These are phyloP conservation scores for Botrytis porri DNA, from an alignment of 2,329 filamentous ascomycete species.

Conservation along the genomic window DNA sequence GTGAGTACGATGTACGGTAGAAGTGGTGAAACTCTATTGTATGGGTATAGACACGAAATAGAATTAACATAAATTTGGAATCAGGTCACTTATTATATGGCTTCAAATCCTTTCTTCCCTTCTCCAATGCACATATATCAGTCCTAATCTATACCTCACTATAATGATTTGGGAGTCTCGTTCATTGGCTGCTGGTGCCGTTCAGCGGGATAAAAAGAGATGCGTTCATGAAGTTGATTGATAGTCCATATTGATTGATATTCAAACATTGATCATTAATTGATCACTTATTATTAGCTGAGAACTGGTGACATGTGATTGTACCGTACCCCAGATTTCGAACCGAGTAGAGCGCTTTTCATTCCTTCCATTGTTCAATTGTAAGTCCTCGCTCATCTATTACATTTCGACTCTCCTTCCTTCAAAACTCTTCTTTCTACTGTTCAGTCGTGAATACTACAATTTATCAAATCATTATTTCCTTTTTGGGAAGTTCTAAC, in stretches of 20 bases:
- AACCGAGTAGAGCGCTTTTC: not conserved
- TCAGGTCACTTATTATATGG: too few relatives aligned
- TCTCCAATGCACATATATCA: not conserved
- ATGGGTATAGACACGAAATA: too few relatives aligned
- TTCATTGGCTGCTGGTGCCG: not conserved
- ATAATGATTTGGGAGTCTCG: not conserved
- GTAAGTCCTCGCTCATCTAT: not conserved
- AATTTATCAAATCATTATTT: not conserved
- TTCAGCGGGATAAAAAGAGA: not conserved
- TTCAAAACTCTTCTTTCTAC: not conserved
- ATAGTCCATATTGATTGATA: not conserved
- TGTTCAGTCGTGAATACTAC: not conserved
- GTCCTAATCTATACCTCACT: not conserved
- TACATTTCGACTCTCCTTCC: not conserved
- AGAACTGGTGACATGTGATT: constrained; percentile 20
- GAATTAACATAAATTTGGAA: too few relatives aligned
- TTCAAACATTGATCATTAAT: not conserved
- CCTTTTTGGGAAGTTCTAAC: not conserved
- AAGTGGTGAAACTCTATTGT: too few relatives aligned
- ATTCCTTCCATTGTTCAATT: constrained; percentile 7
- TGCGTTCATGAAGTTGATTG: not conserved
- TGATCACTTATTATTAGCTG: too few relatives aligned
- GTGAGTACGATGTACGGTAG: too few relatives aligned
- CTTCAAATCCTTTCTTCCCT: not conserved
- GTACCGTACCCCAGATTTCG: constrained; percentile 16